Base-by-base conservation (phyloP, 2,329 filamentous ascomycete species). In the Beauveria brongniartii region DNA sequence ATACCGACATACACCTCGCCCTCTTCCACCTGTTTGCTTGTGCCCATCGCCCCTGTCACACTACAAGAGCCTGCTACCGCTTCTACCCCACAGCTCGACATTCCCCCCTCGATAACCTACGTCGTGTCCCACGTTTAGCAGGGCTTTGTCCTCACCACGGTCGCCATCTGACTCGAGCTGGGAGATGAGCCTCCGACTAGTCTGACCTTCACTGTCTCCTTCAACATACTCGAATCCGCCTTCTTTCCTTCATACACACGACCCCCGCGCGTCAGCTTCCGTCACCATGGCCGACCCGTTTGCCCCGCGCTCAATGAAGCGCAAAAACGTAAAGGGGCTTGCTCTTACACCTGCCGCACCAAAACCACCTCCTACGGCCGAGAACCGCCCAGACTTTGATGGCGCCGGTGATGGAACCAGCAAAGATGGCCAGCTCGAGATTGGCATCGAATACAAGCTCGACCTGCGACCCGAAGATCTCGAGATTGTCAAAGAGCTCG, bases 241-340 rank as follows among this genome's bases (percentile, higher is more conserved):
- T 28, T 54, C 30, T 55, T 34, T 58, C 50, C 61, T 50, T 48
- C 51, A 24, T 51, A 34, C 59, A 47, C 12, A 22, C 34, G 40
- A 18, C 22, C 58, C 3, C 43, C 61, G 46, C 57, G 30, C 26
- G 30, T 18, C 41, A 46, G 16, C 30, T 30, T 58, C 63, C 60
- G 64, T 67, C 72, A 74, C 66, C 72, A 88, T 88, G 85, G 81
- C 82, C 68, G 84, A 87, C 69, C 71, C 77, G 40, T 86, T 87
- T 67, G 82, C 83, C 65, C 83, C 83, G 76, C 84, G 84, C 76
- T 95, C 94, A 64, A 89, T 99, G 87, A 97, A 97, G 87, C 89
- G 93, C 82, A 97, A 97, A 85, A 99, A 99, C 74, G 89, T 96
- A 75, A 97, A 97, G 79, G 93, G 92, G 43, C 87, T 99, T 55